Evolutionary conservation across 2,329 filamentous ascomycete species (phyloP).

Genomic region (Diaporthe ampelina): DNA sequence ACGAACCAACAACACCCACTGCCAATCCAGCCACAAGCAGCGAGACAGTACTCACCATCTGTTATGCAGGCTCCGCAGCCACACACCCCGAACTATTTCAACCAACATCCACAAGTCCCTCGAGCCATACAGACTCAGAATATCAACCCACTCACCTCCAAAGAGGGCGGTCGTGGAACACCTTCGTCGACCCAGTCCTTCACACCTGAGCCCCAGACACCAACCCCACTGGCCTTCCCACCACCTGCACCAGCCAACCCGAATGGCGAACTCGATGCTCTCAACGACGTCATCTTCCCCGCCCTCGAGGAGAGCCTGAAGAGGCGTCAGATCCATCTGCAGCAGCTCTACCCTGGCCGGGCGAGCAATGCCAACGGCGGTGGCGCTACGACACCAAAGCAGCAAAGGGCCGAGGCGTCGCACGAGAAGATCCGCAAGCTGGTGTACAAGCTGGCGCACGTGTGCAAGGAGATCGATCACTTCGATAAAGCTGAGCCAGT

Average conservation of each 20-base stretch:
- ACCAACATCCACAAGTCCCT: conserved; percentile 41
- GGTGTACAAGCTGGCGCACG: conserved; percentile 84
- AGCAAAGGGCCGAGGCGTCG: conserved; percentile 77
- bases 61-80: conserved; percentile 48
- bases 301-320: conserved; percentile 92
- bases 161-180: conserved; percentile 33
- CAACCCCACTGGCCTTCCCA: conserved; percentile 63
- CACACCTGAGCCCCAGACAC: conserved; percentile 41
- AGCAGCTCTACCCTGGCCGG: conserved; percentile 57
- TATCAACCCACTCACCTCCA: conserved; percentile 38
- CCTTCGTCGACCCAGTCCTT: conserved; percentile 37
- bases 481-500: conserved; percentile 89
- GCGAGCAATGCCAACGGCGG: conserved; percentile 63
- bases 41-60: conserved; percentile 45
- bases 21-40: conserved; percentile 42
- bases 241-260: conserved; percentile 69
- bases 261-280: conserved; percentile 82
- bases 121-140: conserved; percentile 41
- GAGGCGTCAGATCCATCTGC: conserved; percentile 76
- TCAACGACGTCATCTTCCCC: conserved; percentile 92
- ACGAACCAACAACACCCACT: conserved; percentile 43
- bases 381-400: conserved; percentile 68
- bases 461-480: conserved; percentile 91
- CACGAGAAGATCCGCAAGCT: conserved; percentile 87
- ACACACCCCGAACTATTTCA: conserved; percentile 46